phyloP scores from a whole-genome alignment of 345 rosid genomes.

The Boechera divaricarpa region DNA sequence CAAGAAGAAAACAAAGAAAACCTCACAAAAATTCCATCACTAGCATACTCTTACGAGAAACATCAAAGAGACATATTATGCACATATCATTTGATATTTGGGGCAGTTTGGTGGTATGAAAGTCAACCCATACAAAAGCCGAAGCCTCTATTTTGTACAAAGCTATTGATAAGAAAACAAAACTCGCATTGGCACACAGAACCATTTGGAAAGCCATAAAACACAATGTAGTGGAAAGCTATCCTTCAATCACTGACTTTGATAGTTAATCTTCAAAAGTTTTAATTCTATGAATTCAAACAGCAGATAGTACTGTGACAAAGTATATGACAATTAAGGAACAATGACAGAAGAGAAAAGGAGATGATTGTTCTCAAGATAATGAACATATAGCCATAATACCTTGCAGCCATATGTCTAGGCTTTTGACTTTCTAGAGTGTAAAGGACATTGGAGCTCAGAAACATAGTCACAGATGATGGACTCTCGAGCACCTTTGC shows the following conservation, averaged over 20 bases:
- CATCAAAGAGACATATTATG: background rate
- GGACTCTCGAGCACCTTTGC: slow-evolving; percentile 50
- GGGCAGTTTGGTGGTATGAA: background rate
- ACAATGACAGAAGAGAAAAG: background rate
- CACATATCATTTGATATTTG: background rate
- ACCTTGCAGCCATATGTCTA: slow-evolving; percentile 61
- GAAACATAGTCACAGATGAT: slow-evolving; percentile 49
- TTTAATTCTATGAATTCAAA: slow-evolving; percentile 19
- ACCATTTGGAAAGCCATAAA: background rate
- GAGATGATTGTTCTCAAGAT: slow-evolving; percentile 3
- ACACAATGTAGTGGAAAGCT: slow-evolving; percentile 2
- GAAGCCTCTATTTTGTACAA: background rate
- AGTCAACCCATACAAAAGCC: background rate
- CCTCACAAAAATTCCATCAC: slow-evolving; percentile 1
- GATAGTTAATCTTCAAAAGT: background rate
- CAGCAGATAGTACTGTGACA: slow-evolving; percentile 7
- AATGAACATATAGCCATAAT: slow-evolving; percentile 4
- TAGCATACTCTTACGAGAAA: slow-evolving; percentile 1
- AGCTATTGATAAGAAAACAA: slow-evolving; percentile 12
- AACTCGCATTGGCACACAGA: slow-evolving; percentile 14
- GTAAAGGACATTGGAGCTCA: slow-evolving; percentile 71
- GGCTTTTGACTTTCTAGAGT: slow-evolving; percentile 75
- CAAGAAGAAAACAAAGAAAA: slow-evolving; percentile 8
- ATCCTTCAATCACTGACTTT: background rate
- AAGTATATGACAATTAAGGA: slow-evolving; percentile 13